Base-by-base conservation (phyloP, 148 eudicot genomes). In the Vaccinium darrowii region DNA sequence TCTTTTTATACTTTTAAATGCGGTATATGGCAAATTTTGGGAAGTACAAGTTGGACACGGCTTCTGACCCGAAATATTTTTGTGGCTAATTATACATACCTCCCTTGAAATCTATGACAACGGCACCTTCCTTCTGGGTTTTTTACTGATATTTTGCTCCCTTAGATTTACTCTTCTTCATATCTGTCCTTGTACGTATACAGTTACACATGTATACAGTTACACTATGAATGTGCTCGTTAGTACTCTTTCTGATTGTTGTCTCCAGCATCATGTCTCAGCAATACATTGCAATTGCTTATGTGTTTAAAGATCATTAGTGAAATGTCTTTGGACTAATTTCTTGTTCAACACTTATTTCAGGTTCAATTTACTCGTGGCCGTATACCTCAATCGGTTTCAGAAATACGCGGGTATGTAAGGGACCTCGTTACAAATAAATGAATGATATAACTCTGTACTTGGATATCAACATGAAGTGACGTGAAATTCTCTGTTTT, bases 341-440 rank as follows among this genome's bases (percentile, higher is more conserved):
- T 84, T 56, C 16, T 53, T 54, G 27, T 71, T 54, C 15, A n/a
- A 7, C 4, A 8, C 62, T 18, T 78, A 8, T 85, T 79, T 25
- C 93, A 96, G 99, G 98, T 96, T 84, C 89, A 92, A 58, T 94
- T 84, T 87, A 81, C 85, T 49, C 90, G 93, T 49, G 99, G 98
- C 1, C 91, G 90, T 67, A 87, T 89, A 79, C 98, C 98, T 19
- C 87, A 79, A n/a, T 87, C 94, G 2, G 54, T 92, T 50, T 90
- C 98, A 78, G 97, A 92, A 85, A 78, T 95, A 81, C 92, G 93
- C 63, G 98, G 98, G 98, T 92, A 89, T 43, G 7, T 50, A 19
- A 49, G 30, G 0, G 4, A 16, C 47, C 21, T 43, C 1, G 74
- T 71, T 39, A n/a, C 21, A 71, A 8, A 33, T 51, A 51, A 65